Base-by-base conservation (phyloP, 176 grass and related monocot genomes). In the Triticum monococcum region DNA sequence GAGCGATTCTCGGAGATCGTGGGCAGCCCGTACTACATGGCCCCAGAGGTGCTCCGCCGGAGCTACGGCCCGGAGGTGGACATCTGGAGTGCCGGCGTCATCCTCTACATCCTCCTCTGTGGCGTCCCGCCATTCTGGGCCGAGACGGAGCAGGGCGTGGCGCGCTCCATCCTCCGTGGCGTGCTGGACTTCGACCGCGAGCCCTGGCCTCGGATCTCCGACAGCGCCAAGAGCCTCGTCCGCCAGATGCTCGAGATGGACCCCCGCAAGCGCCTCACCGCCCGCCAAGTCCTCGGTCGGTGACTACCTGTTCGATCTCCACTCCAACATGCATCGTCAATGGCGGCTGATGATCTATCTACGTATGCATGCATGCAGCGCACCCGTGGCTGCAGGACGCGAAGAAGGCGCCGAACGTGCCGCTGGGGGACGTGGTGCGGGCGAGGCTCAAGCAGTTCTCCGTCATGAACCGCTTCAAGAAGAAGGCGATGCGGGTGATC, bases 401-500 rank as follows among this genome's bases (percentile, higher is more conserved):
- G 25, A 83, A 79, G 76, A 86, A 60, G 72, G 89, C 84, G 31
- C 78, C 89, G 13, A 91, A 88, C 63, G 91, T 91, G 80, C 92
- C 92, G 72, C 84, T 97, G 9, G 94, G 94, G 5, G 94, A 97
- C 66, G 66, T 97, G 17, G 94, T 97, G 10, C 74, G 94, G 12
- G 85, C 89, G 9, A 77, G 92, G 28, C 88, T 97, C 17, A 93
- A 94, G 81, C 94, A 97, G 81, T 97, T 97, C 84, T 88, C 92
- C 0, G 85, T 93, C 9, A 97, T 97, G 94, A 97, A 97, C 84
- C 90, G 77, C 81, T 88, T 97, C 80, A 97, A 97, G 86, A 97
- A 97, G 89, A 97, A 92, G 87, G 94, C 89, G 5, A 97, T 97
- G 94, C 87, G 92, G 41, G 85, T 98, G 0, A 95, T 98, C 86